A percentile compares a stretch with the other conserved stretches of the same genome.
phyloP scores from a whole-genome alignment of 768 basidiomycete genomes.

The Suillus occidentalis region DNA sequence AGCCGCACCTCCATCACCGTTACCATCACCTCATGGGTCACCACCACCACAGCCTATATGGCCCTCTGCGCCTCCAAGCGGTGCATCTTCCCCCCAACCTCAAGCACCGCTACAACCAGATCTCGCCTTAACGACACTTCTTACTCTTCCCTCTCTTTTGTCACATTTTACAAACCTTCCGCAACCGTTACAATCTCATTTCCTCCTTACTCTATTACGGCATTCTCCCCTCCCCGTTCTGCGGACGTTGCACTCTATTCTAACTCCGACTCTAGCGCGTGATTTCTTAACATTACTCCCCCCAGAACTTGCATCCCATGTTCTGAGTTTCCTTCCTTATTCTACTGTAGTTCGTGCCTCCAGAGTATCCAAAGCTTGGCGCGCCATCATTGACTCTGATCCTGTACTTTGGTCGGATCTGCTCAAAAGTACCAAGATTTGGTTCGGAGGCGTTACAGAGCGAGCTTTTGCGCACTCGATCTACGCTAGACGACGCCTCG shows the following conservation, averaged over 20 bases:
- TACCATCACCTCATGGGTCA: slow-evolving; percentile 85
- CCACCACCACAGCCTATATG: slow-evolving; percentile 74
- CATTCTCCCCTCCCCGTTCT: slow-evolving; percentile 91
- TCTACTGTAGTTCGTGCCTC: slow-evolving; percentile 82
- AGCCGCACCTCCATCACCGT: slow-evolving; percentile 80
- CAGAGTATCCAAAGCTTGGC: slow-evolving; percentile 88
- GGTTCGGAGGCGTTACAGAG: slow-evolving; percentile 88
- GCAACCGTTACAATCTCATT: slow-evolving; percentile 84
- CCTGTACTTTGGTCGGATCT: slow-evolving; percentile 88
- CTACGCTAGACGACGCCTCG: slow-evolving; percentile 54
- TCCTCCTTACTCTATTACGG: slow-evolving; percentile 88
- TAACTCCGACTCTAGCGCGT: slow-evolving; percentile 87
- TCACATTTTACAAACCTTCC: slow-evolving; percentile 81
- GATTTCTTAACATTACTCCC: slow-evolving; percentile 94
- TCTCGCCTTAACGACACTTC: slow-evolving; percentile 75
- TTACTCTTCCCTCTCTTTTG: slow-evolving; percentile 83
- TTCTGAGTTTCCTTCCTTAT: slow-evolving; percentile 83
- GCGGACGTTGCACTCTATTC: slow-evolving; percentile 83
- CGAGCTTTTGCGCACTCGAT: slow-evolving; percentile 76
- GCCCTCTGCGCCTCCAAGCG: slow-evolving; percentile 83
- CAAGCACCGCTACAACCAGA: slow-evolving; percentile 81
- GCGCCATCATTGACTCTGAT: slow-evolving; percentile 89
- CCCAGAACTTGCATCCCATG: slow-evolving; percentile 86
- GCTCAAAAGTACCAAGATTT: slow-evolving; percentile 78
- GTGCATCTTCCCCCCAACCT: slow-evolving; percentile 66